A percentile compares a stretch with the other conserved stretches of the same genome.
Conservation (phyloP, 805 yeast genomes). For the Pichia thaimueangensis region DNA sequence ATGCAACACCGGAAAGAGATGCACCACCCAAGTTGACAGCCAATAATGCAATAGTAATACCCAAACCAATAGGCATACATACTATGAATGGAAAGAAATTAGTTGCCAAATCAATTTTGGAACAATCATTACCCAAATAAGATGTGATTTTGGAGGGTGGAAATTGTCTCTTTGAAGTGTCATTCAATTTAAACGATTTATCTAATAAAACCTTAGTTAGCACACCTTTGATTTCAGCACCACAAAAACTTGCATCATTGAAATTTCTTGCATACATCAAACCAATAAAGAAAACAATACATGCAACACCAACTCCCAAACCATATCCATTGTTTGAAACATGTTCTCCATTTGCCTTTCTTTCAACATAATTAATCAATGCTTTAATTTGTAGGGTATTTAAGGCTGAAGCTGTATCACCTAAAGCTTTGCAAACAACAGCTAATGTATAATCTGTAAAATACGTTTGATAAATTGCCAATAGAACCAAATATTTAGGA, state of each 20-base stretch:
- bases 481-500: conserved; percentile 38
- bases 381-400: conserved; percentile 63
- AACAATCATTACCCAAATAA: conserved; percentile 72
- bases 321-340: conserved; percentile 61
- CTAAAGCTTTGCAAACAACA: conserved; percentile 35
- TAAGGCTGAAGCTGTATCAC: conserved; percentile 46
- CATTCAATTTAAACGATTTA: conserved; percentile 59
- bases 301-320: conserved; percentile 62
- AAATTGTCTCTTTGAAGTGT: conserved; percentile 49
- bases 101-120: conserved; percentile 74
- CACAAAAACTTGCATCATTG: conserved; percentile 52
- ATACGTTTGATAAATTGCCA: conserved; percentile 46
- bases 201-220: conserved; percentile 63
- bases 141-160: conserved; percentile 71
- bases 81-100: conserved; percentile 60
- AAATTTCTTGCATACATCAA: conserved; percentile 55
- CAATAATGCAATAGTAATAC: conserved; percentile 57
- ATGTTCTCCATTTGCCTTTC: conserved; percentile 38
- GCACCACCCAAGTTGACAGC: conserved; percentile 65
- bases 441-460: conserved; percentile 37
- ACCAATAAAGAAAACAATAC: conserved; percentile 46
- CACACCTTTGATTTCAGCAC: conserved; percentile 65
- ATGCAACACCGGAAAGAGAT: conserved; percentile 63
- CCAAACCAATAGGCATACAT: conserved; percentile 58
- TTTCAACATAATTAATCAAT: conserved; percentile 58